Conservation (phyloP, 2,329 filamentous ascomycete species). For the Microdochium nivale region DNA sequence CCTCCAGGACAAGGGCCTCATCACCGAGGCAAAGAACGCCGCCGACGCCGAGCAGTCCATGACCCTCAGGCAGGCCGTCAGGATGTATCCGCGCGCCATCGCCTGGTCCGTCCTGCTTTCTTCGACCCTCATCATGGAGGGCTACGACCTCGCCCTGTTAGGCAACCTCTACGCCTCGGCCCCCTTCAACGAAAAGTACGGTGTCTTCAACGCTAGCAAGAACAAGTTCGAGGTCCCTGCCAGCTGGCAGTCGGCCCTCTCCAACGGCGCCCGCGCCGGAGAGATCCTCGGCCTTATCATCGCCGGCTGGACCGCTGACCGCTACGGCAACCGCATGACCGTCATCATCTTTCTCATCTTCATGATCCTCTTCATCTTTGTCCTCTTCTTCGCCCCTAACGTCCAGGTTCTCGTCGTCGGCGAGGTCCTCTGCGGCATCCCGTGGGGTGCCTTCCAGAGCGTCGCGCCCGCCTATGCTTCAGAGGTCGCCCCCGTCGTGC, state of each 20-base stretch:
- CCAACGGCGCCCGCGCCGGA: slow-evolving; percentile 43
- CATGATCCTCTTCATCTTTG: slow-evolving; percentile 42
- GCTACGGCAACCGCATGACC: slow-evolving; percentile 40
- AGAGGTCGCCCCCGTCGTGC: slow-evolving; percentile 37
- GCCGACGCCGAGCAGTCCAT: slow-evolving; percentile 31
- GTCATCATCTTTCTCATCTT: slow-evolving; percentile 35
- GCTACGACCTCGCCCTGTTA: slow-evolving; percentile 41
- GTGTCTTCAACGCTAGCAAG: slow-evolving; percentile 21
- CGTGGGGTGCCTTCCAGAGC: slow-evolving; percentile 44
- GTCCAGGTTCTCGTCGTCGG: slow-evolving; percentile 37
- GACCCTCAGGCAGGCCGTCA: slow-evolving; percentile 28
- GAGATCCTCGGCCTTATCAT: slow-evolving; percentile 46
- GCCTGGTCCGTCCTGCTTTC: slow-evolving; percentile 37
- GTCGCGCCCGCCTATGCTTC: slow-evolving; percentile 45
- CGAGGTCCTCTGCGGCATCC: slow-evolving; percentile 40
- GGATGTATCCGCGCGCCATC: slow-evolving; percentile 36
- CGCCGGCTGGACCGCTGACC: slow-evolving; percentile 42
- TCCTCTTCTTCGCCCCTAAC: slow-evolving; percentile 42
- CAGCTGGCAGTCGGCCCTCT: slow-evolving; percentile 48
- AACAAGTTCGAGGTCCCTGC: slow-evolving; percentile 39
- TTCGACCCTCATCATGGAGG: slow-evolving; percentile 39
- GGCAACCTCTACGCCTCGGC: slow-evolving; percentile 39
- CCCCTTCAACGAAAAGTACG: slow-evolving; percentile 36
- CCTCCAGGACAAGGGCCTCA: slow-evolving; percentile 8
- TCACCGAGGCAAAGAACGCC: slow-evolving; percentile 29